Base-by-base conservation (phyloP, 352 stramenopile genomes). In the Blastocystis sp. region DNA sequence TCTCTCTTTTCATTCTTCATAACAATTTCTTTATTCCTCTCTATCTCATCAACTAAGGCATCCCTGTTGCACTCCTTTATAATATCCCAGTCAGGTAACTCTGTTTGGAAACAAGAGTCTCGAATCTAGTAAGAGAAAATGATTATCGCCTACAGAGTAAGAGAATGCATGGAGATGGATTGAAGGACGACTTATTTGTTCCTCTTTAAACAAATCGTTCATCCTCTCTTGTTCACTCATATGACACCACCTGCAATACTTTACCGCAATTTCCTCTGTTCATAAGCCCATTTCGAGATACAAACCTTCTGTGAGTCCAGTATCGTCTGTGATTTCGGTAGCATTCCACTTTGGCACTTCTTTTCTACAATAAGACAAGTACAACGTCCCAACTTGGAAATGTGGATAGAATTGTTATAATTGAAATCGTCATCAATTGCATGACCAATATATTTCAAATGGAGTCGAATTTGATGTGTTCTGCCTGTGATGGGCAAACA, bases 391-490 rank as follows among this genome's bases (percentile, higher is more conserved):
- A 37, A 84, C 73, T 84, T 84, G 15, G 73, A 26, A 18, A 84
- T 37, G 47, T 84, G 50, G 20, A 84, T 47, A 8, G 53, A 29
- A 6, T 73, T 29, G 47, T 88, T 88, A 34, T 88, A 88, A 23
- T 88, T 76, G n/a, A 88, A 37, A 76, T 88, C 77, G 26, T 88
- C 53, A 45, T 88, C 62, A 47, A 88, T 88, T 7, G 77, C 29
- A 64, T 88, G 56, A 15, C 56, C 55, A 18, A 88, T 43, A 45
- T 88, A 88, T n/a, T 73, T 69, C 13, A 55, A 64, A 26, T 88
- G 77, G 29, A 88, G 37, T 41, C 77, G 77, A 55, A 88, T 88
- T 45, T 88, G 77, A 64, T 88, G 77, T 23, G 77, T 88, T 29
- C 77, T 18, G 39, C 77, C 77, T 54, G 77, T 88, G 3, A 88